Evolutionary conservation across 306 rosid species (phyloP), one percentile per base, ranked within the genome.

Genomic region (Canavalia gladiata): DNA sequence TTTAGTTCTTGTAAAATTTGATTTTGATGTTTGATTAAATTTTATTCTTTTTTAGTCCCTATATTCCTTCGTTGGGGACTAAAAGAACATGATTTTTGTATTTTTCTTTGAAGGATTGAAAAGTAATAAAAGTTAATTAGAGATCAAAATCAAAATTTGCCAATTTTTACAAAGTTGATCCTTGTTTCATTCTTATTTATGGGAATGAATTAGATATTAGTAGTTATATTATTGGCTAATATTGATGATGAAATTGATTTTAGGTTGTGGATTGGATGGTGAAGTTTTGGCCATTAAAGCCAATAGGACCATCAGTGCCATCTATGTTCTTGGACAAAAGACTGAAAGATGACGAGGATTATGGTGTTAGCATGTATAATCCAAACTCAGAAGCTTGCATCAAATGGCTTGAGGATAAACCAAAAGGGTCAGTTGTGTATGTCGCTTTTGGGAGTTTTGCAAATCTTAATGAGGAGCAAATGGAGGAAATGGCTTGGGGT

Each of bases 391-490:
- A 83, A 6, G 64, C 46, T 18, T 83, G 81, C 81, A 62, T 80
- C 33, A 45, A 71, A 18, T 83, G 89, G 89, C 85, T 83, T 18
- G 45, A 66, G 67, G 68, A 68, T 8, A 78, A 78, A 39, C 82
- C 82, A 4, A 78, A 78, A 43, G 29, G 35, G 2, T 79, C 83
- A 57, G 83, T 79, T 28, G 63, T 79, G 10, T 79, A 79, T 70
- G 78, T 69, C 62, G 70, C 83, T 34, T 79, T 79, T 70, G 83
- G 83, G 42, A 79, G 83, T 63, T 3, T 45, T 10, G 83, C 64
- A 46, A 52, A 25, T 4, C 71, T 49, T 4, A 79, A 41, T 59
- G 77, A 34, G 71, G 77, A 79, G 63, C 83, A 79, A 69, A 59
- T 42, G 3, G 71, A 57, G 63, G 83, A 79, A 34, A 41, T 79